These are phyloP conservation scores for Microcyclospora tardicrescens DNA, from an alignment of 2,329 filamentous ascomycete species.

Conservation along the genomic window DNA sequence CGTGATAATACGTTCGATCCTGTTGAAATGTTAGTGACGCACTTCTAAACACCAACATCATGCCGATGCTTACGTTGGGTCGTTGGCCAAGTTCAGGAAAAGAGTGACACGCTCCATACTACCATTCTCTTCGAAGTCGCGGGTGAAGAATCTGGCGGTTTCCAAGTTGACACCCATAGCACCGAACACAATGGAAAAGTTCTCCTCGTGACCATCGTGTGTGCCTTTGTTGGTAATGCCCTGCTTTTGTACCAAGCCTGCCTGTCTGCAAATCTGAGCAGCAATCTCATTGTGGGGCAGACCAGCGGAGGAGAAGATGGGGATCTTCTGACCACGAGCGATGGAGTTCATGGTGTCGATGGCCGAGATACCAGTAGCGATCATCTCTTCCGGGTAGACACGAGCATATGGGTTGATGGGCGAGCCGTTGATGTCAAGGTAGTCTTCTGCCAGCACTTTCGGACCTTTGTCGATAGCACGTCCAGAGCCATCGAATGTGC, in stretches of 20 bases:
- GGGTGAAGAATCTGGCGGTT: slow-evolving; percentile 94
- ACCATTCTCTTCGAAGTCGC: slow-evolving; percentile 98
- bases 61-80: slow-evolving; percentile 65
- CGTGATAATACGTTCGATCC: slow-evolving; percentile 98
- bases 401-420: slow-evolving; percentile 97
- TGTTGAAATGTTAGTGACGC: slow-evolving; percentile 26
- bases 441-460: slow-evolving; percentile 95
- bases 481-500: slow-evolving; percentile 96
- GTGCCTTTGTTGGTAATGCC: slow-evolving; percentile 64
- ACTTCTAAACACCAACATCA: not conserved
- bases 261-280: slow-evolving; percentile 95
- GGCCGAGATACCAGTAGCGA: slow-evolving; percentile 96
- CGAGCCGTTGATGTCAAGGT: slow-evolving; percentile 96
- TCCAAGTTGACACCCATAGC: slow-evolving; percentile 99
- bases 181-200: slow-evolving; percentile 98
- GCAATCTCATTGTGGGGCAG: slow-evolving; percentile 99
- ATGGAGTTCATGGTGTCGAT: slow-evolving; percentile 93
- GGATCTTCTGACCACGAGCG: slow-evolving; percentile 97
- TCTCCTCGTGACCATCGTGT: slow-evolving; percentile 94
- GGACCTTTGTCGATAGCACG: slow-evolving; percentile 98
- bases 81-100: slow-evolving; percentile 98
- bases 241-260: slow-evolving; percentile 61
- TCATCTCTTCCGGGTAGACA: slow-evolving; percentile 99
- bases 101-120: slow-evolving; percentile 93
- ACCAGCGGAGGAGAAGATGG: slow-evolving; percentile 97